These are phyloP conservation scores for Bruguiera hainesii DNA, from an alignment of 441 rosid species.

Conservation along the genomic window DNA sequence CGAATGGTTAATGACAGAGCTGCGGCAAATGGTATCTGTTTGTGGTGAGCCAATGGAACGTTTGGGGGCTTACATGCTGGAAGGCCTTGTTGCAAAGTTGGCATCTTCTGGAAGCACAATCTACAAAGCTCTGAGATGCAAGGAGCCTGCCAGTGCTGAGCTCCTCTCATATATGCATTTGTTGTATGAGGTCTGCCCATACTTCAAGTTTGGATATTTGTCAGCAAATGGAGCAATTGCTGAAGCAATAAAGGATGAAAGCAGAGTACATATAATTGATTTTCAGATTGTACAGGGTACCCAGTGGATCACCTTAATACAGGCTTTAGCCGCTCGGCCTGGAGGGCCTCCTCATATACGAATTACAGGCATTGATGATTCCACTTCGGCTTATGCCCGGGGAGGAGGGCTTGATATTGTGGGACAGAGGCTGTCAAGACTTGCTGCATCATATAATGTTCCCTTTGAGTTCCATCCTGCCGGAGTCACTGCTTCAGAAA, in stretches of 20 bases:
- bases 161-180: conserved; percentile 85
- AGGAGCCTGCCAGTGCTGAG: conserved; percentile 69
- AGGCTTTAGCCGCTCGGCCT: conserved; percentile 76
- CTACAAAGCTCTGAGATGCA: conserved; percentile 74
- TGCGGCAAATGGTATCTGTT: conserved; percentile 77
- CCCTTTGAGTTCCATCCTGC: conserved; percentile 75
- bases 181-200: conserved; percentile 85
- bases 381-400: conserved; percentile 68
- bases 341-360: conserved; percentile 83
- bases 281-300: conserved; percentile 76
- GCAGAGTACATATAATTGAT: conserved; percentile 71
- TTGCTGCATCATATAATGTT: conserved; percentile 65
- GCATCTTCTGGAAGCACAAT: conserved; percentile 80
- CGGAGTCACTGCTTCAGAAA: conserved; percentile 53
- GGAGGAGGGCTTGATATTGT: conserved; percentile 83
- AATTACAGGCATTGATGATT: conserved; percentile 83
- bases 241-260: conserved; percentile 78
- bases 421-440: conserved; percentile 56
- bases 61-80: conserved; percentile 82
- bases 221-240: conserved; percentile 97
- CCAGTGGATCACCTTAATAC: conserved; percentile 90
- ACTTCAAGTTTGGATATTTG: conserved; percentile 89
- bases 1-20: conserved; percentile 61
- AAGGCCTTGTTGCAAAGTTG: conserved; percentile 78
- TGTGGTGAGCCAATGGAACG: conserved; percentile 89